These are phyloP conservation scores for Byssoonygena ceratinophila DNA, from an alignment of 2,329 filamentous ascomycete species.

Conservation along the genomic window DNA sequence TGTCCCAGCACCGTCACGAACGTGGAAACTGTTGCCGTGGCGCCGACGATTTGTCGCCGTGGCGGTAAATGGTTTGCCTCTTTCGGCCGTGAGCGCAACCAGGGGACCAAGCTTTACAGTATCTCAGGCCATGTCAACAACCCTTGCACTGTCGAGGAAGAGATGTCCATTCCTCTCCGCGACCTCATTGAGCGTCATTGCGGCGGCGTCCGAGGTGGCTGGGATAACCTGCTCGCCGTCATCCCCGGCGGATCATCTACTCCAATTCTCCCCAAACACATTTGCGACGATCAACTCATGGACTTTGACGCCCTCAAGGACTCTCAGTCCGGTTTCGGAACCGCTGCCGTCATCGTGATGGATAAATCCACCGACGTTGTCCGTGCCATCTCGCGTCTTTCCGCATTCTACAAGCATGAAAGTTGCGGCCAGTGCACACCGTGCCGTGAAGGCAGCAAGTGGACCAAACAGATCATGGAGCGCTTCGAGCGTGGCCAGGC, in stretches of 20 bases:
- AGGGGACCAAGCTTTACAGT: conserved; percentile 95
- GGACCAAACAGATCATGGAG: conserved; percentile 98
- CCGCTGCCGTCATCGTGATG: conserved; percentile 97
- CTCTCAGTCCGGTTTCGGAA: conserved; percentile 91
- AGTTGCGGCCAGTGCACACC: conserved; percentile 97
- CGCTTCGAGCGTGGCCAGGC: conserved; percentile 88
- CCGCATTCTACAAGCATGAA: conserved; percentile 97
- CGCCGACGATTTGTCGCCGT: conserved; percentile 88
- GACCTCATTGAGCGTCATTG: conserved; percentile 98
- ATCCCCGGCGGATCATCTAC: conserved; percentile 97
- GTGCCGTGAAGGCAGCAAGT: conserved; percentile 98
- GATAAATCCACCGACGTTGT: conserved; percentile 97
- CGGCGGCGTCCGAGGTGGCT: conserved; percentile 88
- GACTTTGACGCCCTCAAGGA: conserved; percentile 98
- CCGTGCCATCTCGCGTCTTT: conserved; percentile 80
- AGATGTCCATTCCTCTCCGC: conserved; percentile 94
- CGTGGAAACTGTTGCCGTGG: conserved; percentile 91
- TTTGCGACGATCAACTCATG: conserved; percentile 96
- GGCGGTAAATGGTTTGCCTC: conserved; percentile 85
- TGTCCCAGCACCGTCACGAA: conserved; percentile 97
- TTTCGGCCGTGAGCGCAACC: conserved; percentile 92
- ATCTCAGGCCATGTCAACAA: conserved; percentile 99
- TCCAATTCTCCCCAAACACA: conserved; percentile 76
- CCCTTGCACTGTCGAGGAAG: conserved; percentile 93
- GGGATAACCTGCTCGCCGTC: conserved; percentile 92